These are phyloP conservation scores for Tylopilus sp. DNA, from an alignment of 768 basidiomycete species.

Conservation along the genomic window DNA sequence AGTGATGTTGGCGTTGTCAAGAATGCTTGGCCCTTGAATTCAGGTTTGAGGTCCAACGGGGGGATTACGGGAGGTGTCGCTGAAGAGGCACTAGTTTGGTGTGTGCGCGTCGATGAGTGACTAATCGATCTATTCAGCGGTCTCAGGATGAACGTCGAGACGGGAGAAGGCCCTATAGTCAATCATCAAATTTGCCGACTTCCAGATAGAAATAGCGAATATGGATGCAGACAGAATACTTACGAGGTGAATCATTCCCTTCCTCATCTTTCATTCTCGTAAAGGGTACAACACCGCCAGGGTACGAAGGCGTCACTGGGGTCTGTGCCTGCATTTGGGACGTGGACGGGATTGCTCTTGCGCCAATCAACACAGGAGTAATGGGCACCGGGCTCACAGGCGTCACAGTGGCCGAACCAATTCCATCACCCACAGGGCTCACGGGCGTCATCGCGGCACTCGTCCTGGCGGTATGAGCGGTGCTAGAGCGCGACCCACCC, in stretches of 20 bases:
- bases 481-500: constrained; percentile 21
- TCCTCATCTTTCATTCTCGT: constrained; percentile 28
- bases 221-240: constrained; percentile 22
- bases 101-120: constrained; percentile 59
- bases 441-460: constrained; percentile 28
- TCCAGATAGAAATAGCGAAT: neutral
- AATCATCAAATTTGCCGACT: constrained; percentile 3
- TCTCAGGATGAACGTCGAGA: constrained; percentile 58
- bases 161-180: constrained; percentile 45
- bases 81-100: constrained; percentile 42
- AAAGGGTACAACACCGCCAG: constrained; percentile 23
- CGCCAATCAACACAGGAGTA: constrained; percentile 20
- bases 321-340: constrained; percentile 19
- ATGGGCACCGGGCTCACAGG: constrained; percentile 29
- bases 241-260: constrained; percentile 37
- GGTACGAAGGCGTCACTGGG: constrained; percentile 21
- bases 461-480: constrained; percentile 33
- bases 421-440: constrained; percentile 19
- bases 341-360: constrained; percentile 13
- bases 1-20: constrained; percentile 27
- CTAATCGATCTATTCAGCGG: constrained; percentile 65
- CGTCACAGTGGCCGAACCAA: constrained; percentile 24
- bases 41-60: constrained; percentile 55
- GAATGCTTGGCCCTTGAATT: constrained; percentile 40
- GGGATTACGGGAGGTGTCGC: constrained; percentile 49